Percentiles rank a stretch among this genome's conserved stretches.
phyloP scores from a whole-genome alignment of 345 rosid species.

The Diplotaxis tenuifolia region DNA sequence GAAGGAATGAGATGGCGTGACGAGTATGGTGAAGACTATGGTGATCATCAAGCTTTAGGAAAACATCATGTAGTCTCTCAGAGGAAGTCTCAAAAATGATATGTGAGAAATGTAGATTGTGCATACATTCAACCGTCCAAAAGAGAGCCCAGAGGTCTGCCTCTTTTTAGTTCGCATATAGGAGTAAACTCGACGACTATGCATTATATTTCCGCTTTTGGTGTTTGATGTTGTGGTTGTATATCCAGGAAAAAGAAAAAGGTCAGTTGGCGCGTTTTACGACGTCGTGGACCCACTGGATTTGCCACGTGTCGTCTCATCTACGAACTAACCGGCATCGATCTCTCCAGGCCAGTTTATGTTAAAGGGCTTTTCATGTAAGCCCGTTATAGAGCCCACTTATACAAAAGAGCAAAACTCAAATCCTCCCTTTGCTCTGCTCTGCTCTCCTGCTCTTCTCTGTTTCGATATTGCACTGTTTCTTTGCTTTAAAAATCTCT shows the following conservation, averaged over 20 bases:
- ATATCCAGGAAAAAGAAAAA: background rate
- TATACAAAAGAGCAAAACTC: background rate
- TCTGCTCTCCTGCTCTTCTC: no score
- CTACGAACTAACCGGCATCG: conserved; percentile 21
- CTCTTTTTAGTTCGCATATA: no score
- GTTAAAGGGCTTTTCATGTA: background rate
- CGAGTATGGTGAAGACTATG: no score
- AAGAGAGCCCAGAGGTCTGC: no score
- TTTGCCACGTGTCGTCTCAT: conserved; percentile 23
- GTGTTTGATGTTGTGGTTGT: background rate
- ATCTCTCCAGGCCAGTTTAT: background rate
- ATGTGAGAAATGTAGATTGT: no score
- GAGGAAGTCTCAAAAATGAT: no score
- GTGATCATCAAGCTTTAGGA: no score
- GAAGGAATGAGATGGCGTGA: no score
- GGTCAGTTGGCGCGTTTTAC: conserved; percentile 25
- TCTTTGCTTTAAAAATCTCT: background rate
- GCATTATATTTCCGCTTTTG: no score
- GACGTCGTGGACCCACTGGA: conserved; percentile 25
- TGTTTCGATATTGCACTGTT: background rate
- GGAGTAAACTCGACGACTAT: no score
- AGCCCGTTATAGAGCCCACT: background rate
- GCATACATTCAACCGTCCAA: no score
- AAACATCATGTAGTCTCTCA: no score
- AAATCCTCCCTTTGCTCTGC: background rate